Evolutionary conservation across 768 basidiomycete genomes (phyloP), one percentile per base, ranked within the genome.

Genomic region (Mrakia hoshinonis): DNA sequence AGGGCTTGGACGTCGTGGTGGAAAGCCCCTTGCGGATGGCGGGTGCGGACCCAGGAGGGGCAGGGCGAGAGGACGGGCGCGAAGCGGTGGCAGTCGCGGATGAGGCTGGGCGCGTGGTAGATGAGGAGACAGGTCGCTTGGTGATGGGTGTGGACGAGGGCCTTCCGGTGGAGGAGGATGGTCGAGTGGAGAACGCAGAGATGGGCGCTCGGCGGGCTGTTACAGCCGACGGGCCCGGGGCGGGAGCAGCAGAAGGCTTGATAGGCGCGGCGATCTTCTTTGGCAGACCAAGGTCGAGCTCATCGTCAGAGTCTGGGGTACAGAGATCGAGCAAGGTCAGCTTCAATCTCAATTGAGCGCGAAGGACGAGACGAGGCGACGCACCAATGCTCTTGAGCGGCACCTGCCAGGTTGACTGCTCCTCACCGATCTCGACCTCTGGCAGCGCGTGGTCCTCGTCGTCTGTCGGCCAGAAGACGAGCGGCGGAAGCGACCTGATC

Each of bases 261-360:
- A 22, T 13, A 11, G 58, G 7, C 31, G n/a, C 9, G 6, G 7
- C 22, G 5, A 36, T 38, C 4, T 31, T 15, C 20, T 61, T 61
- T 1, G 34, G 34, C 18, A 61, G 58, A n/a, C 58, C 58, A 6
- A 61, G 34, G 22, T 61, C 58, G 36, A 61, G 31, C n/a, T 61
- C 58, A 31, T 61, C 58, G 34, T 61, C 58, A 6, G 58, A 61
- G 22, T 61, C 58, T 61, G 34, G 49, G 20, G 49, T 9, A 51
- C n/a, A 36, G 34, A 34, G 18, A 6, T n/a, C 4, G 18, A 9
- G 34, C 12, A 34, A 6, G 55, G 36, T 31, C 4, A 31, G 3
- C 9, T 26, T 58, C 26, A 58, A 34, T 34, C 36, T 15, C 31
- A 22, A 4, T 9, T 22, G 9, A 20, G 36, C 2, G 11, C 13